Conservation (phyloP, 2,329 filamentous ascomycete genomes). For the Penicillium sp. region DNA sequence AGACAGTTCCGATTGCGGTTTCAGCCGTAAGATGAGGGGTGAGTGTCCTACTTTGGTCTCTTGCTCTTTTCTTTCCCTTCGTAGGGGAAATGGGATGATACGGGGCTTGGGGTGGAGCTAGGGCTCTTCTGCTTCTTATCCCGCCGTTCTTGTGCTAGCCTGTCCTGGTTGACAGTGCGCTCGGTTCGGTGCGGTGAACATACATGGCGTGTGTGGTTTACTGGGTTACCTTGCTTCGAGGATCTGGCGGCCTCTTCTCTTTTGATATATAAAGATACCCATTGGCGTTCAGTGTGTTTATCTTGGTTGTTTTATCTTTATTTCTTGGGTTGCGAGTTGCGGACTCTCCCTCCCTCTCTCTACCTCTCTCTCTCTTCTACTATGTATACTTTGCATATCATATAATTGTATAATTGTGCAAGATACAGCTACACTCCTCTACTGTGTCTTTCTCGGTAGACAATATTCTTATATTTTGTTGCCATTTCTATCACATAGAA, state of each 20-base stretch:
- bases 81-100: background rate
- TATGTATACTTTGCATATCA: constrained; percentile 2
- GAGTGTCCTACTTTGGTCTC: background rate
- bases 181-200: background rate
- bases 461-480: background rate
- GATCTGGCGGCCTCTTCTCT: background rate
- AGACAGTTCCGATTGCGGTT: constrained; percentile 45
- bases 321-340: background rate
- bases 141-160: background rate
- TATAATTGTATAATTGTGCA: constrained; percentile 3
- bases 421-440: background rate
- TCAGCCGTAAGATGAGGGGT: constrained; percentile 34
- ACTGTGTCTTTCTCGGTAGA: background rate
- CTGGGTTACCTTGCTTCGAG: background rate
- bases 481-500: background rate
- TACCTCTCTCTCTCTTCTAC: background rate
- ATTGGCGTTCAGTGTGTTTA: constrained; percentile 24
- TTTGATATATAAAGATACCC: constrained; percentile 32
- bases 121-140: background rate
- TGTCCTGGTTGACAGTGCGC: constrained; percentile 3
- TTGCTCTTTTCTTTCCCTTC: background rate
- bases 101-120: background rate
- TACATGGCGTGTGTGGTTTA: constrained; percentile 1
- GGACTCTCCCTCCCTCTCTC: background rate
- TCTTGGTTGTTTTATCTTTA: background rate